phyloP scores from a whole-genome alignment of 2,329 filamentous ascomycete species.

The Zasmidium angulare region DNA sequence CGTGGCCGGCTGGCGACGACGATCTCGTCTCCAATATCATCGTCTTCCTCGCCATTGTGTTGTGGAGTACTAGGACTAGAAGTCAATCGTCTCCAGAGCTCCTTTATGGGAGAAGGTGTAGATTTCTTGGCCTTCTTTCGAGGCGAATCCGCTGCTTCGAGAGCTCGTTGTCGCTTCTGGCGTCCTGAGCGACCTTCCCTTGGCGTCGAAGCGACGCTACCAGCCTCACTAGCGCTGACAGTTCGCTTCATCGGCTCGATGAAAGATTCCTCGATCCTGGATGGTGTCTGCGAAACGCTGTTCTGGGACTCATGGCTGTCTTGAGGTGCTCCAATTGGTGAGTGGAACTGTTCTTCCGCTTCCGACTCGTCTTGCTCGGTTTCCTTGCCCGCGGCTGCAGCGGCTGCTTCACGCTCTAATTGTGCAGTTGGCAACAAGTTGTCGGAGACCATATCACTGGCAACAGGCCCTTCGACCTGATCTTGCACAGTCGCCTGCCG shows the following conservation, averaged over 20 bases:
- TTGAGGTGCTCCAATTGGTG: neutral
- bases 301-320: neutral
- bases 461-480: neutral
- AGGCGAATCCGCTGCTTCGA: neutral
- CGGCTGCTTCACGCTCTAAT: constrained; percentile 27
- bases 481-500: neutral
- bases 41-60: constrained; percentile 30
- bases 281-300: neutral
- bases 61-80: constrained; percentile 13
- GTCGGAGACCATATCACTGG: constrained; percentile 18
- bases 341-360: constrained; percentile 5
- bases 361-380: constrained; percentile 1
- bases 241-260: neutral
- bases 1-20: constrained; percentile 35
- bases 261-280: constrained; percentile 11
- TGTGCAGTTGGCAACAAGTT: constrained; percentile 26
- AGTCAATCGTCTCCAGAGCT: constrained; percentile 18
- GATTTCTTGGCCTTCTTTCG: constrained; percentile 28
- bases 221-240: neutral
- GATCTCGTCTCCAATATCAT: constrained; percentile 42
- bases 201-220: neutral
- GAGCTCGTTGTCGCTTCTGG: constrained; percentile 2
- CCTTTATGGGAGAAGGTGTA: constrained; percentile 32
- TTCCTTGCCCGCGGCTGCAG: constrained; percentile 11
- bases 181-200: neutral